Percentiles rank a stretch among this genome's conserved stretches.
Evolutionary conservation across 306 rosid species (phyloP).

Genomic region (Rosa rugosa): DNA sequence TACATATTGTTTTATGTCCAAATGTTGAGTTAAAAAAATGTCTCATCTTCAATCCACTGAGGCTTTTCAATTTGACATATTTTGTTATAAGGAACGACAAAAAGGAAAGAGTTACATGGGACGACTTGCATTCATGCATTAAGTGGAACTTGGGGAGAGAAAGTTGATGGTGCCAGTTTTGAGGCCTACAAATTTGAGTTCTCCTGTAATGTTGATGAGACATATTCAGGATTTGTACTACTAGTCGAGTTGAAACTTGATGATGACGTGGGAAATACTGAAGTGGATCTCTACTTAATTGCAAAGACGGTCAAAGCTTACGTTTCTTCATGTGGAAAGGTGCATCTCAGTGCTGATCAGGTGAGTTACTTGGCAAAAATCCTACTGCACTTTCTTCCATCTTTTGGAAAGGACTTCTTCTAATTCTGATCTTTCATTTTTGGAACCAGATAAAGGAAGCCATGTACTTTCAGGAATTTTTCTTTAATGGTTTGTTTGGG

Average conservation of each 20-base stretch:
- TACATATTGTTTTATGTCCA: not conserved
- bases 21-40: not conserved
- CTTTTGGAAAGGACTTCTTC: conserved; percentile 20
- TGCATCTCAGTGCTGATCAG: conserved; percentile 64
- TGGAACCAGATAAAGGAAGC: conserved; percentile 59
- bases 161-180: conserved; percentile 45
- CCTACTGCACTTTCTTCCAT: conserved; percentile 6
- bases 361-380: conserved; percentile 28
- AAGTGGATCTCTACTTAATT: conserved; percentile 61
- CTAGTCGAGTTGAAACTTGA: conserved; percentile 70
- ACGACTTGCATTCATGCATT: conserved; percentile 50
- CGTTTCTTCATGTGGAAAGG: conserved; percentile 61
- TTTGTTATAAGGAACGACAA: conserved; percentile 64
- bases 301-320: conserved; percentile 71
- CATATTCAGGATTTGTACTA: conserved; percentile 68
- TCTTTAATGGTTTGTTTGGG: conserved; percentile 83
- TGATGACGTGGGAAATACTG: conserved; percentile 73
- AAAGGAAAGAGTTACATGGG: conserved; percentile 89
- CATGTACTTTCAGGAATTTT: conserved; percentile 75
- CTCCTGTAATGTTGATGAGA: conserved; percentile 52
- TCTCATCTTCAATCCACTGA: not conserved
- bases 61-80: not conserved
- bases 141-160: conserved; percentile 66
- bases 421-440: conserved; percentile 25
- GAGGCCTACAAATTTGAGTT: conserved; percentile 78